Evolutionary conservation across 306 rosid species (phyloP), one percentile per base, ranked within the genome.

Genomic region (Astragalus membranaceus): DNA sequence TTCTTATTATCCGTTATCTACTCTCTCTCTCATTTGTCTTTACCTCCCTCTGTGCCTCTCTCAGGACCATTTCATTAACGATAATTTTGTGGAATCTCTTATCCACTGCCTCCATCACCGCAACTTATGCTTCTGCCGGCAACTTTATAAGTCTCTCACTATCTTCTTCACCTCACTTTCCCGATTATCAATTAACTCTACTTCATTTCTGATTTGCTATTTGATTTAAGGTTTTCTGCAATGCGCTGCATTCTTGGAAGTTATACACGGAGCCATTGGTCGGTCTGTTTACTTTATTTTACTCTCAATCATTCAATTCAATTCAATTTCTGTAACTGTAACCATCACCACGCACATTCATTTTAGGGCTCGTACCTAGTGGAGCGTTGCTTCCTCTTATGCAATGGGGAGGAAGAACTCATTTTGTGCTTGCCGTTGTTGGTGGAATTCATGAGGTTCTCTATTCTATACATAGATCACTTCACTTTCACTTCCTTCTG

Each of bases 401-500:
- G 95, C 97, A 94, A 83, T 94, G 99, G 99, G 88, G 83, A 41
- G 99, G 99, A 68, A 88, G 91, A 85, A 67, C 78, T 13, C 92
- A 94, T 47, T 88, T 89, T 86, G 58, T 88, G 75, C 74, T 81
- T 71, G 86, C 87, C 3, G 54, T 94, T 80, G 81, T 94, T 75
- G 62, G 67, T 15, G 85, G 73, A 70, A 63, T 84, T 50, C 52
- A 67, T 1, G 94, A 88, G 97, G 98, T 93, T 76, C 26, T 66
- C 1, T 41, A n/a, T 13, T 41, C 14, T 13, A 23, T 23, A 26
- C 12, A 44, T 83, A 10, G 35, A 26, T 20, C 33, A 20, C 33
- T 10, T 64, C 62, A 6, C 44, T n/a, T 65, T 52, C 5, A 62
- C 3, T 35, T 8, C 55, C 1, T 61, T 53, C 11, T 56, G 48